Base-by-base conservation (phyloP, 2,329 filamentous ascomycete genomes). In the Colletotrichum cuscutae region DNA sequence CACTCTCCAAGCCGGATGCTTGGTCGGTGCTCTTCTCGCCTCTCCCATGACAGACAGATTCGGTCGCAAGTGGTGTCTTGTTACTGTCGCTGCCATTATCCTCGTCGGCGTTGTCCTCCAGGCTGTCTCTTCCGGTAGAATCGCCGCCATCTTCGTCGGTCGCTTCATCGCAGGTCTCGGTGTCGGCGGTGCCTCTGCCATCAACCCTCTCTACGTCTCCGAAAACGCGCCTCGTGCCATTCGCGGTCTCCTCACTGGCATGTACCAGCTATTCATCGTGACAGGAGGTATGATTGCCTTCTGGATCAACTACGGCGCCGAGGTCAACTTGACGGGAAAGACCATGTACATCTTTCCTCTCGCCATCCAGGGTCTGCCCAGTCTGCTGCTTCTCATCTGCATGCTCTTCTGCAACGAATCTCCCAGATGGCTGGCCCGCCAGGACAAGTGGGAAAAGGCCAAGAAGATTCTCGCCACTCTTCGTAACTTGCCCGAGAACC, bases 381-480 rank as follows among this genome's bases (percentile, higher is more conserved):
- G 90, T 4, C 76, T 90, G 5, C 81, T 92, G 28, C 85, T 93
- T 3, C 86, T 91, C 73, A 64, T 82, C 54, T 86, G 89, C 76
- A 93, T 93, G 89, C 78, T 89, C 2, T 80, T 92, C 59, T 91
- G 89, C 84, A 88, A 89, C 77, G 91, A 93, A 77, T 91, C 89
- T 0, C 90, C 90, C 4, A 86, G 91, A 59, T 93, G 89, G 85
- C 85, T 92, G 3, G 91, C 90, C 24, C 90, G 90, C 71, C 86
- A 89, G 77, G 90, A 92, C 77, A 85, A 87, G 57, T 92, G 90
- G 90, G 91, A 93, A 74, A 86, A 91, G 68, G 88, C 91, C 15
- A 88, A 86, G 57, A 69, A 65, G 0, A 86, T 89, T 2, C 85
- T 94, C 19, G 82, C 86, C 13, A 84, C 82, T 57, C 86, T 93